Evolutionary conservation across 345 rosid genomes (phyloP).

Genomic region (Sonneratia alba): DNA sequence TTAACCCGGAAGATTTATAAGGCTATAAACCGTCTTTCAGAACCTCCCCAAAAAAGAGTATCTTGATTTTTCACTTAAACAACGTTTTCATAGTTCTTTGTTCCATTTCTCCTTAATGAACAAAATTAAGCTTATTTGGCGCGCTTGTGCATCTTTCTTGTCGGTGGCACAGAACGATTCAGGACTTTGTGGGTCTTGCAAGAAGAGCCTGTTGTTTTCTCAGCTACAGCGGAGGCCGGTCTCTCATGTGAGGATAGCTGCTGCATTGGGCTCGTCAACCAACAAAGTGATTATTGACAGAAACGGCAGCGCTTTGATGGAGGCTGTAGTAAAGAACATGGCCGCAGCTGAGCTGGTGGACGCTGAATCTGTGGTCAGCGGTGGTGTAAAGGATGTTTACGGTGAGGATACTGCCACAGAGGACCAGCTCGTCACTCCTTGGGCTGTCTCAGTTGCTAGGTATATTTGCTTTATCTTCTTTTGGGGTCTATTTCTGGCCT

Average conservation of each 20-base stretch:
- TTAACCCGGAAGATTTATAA: neutral
- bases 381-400: constrained; percentile 20
- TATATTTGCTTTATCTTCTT: constrained; percentile 2
- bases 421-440: constrained; percentile 28
- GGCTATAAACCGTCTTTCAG: neutral
- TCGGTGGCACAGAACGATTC: constrained; percentile 13
- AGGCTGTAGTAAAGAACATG: constrained; percentile 11
- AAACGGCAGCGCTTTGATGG: constrained; percentile 1
- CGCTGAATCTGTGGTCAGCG: constrained; percentile 3
- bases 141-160: neutral
- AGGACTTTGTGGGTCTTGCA: constrained; percentile 13
- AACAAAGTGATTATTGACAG: constrained; percentile 6
- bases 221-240: constrained; percentile 3
- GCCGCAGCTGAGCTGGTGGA: constrained; percentile 2
- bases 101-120: neutral
- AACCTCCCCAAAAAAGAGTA: neutral
- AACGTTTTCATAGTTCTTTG: neutral
- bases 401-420: constrained; percentile 33
- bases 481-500: neutral
- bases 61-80: neutral
- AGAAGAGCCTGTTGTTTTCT: constrained; percentile 2
- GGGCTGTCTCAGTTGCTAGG: constrained; percentile 46
- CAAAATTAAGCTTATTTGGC: neutral
- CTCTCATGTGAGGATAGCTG: neutral
- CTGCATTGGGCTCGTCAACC: constrained; percentile 6